These are phyloP conservation scores for Rosa rugosa DNA, from an alignment of 306 rosid genomes.

Conservation along the genomic window DNA sequence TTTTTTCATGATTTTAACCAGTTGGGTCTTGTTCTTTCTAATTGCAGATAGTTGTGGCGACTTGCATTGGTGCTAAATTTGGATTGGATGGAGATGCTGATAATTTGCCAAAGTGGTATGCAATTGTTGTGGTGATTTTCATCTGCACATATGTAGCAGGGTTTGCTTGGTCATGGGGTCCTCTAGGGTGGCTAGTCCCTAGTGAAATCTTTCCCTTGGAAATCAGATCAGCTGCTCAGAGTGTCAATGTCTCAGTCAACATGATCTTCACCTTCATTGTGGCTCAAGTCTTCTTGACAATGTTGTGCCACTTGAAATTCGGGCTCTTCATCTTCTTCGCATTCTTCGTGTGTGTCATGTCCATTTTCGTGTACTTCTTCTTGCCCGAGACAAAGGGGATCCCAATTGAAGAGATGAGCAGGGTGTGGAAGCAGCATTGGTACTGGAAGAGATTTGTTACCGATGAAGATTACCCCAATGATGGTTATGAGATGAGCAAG, in stretches of 20 bases:
- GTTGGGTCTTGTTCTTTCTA: not conserved
- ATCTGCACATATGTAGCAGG: constrained; percentile 85
- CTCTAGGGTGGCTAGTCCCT: constrained; percentile 93
- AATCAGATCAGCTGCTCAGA: constrained; percentile 90
- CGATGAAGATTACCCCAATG: constrained; percentile 36
- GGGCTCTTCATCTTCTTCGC: constrained; percentile 85
- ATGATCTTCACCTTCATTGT: constrained; percentile 82
- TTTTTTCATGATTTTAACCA: no score
- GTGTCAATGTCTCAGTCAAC: constrained; percentile 81
- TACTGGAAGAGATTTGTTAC: constrained; percentile 68
- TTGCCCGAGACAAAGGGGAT: constrained; percentile 87
- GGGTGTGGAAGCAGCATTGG: constrained; percentile 75
- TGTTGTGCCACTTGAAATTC: constrained; percentile 90
- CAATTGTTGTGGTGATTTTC: constrained; percentile 79
- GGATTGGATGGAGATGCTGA: constrained; percentile 71
- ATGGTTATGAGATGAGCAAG: constrained; percentile 41
- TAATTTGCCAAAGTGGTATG: constrained; percentile 80
- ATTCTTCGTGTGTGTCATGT: constrained; percentile 70
- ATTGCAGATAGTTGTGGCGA: constrained; percentile 51
- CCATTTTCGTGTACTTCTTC: constrained; percentile 47
- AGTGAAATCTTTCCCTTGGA: constrained; percentile 93
- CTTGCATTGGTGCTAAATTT: constrained; percentile 74
- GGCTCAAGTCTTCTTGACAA: constrained; percentile 68
- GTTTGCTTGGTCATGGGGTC: constrained; percentile 99
- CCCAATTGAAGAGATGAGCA: constrained; percentile 87